Conservation (phyloP, 176 grass and related monocot species). For the Cenchrus fungigraminus region DNA sequence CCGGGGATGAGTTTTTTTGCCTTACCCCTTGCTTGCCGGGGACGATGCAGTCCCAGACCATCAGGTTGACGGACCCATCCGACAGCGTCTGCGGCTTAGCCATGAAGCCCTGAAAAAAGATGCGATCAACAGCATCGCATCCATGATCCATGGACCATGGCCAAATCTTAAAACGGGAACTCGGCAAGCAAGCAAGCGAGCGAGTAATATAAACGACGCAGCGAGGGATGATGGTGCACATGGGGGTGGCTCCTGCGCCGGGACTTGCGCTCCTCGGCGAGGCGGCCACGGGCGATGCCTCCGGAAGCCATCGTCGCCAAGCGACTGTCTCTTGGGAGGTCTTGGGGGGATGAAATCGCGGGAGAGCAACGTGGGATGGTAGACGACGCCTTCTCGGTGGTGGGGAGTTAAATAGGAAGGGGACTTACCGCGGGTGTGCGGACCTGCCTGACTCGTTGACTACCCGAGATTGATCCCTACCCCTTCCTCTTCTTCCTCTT, state of each 20-base stretch:
- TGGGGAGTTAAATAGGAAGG: neutral
- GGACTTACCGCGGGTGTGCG: neutral
- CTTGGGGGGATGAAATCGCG: neutral
- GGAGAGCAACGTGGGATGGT: neutral
- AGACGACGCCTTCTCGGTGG: neutral
- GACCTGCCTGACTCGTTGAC: neutral
- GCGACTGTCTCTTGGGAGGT: too few relatives aligned
- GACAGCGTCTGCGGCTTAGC: constrained; percentile 72
- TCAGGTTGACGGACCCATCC: constrained; percentile 79
- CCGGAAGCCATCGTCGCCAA: constrained; percentile 45
- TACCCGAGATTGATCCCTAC: neutral
- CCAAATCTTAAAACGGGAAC: neutral
- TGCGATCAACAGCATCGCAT: neutral
- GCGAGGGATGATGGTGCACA: constrained; percentile 8
- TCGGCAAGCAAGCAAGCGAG: neutral
- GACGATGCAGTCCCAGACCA: constrained; percentile 76
- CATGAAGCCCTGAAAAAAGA: constrained; percentile 69
- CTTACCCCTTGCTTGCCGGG: constrained; percentile 82
- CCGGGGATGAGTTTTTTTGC: neutral
- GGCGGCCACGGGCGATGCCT: constrained; percentile 65
- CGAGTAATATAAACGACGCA: neutral
- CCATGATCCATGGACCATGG: neutral
- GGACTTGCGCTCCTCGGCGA: constrained; percentile 79
- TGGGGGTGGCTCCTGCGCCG: constrained; percentile 92
- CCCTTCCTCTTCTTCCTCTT: neutral